A percentile compares a stretch with the other conserved stretches of the same genome.
These are phyloP conservation scores for Candida rishiriensis DNA, from an alignment of 805 yeast genomes.

Conservation along the genomic window DNA sequence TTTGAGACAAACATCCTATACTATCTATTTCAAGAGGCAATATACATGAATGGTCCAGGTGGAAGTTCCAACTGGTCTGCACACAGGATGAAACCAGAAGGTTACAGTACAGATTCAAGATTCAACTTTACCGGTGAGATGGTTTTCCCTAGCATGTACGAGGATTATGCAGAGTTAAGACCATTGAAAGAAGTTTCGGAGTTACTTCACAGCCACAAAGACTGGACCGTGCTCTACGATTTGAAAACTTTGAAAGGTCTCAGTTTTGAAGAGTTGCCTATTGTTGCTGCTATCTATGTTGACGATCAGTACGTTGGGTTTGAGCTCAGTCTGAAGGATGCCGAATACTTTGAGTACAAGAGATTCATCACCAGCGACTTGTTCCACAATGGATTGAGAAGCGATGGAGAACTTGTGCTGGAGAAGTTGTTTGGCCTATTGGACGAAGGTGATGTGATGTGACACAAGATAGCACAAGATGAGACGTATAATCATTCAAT, in stretches of 20 bases:
- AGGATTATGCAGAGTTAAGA: conserved; percentile 41
- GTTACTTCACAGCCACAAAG: conserved; percentile 28
- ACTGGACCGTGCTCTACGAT: conserved; percentile 25
- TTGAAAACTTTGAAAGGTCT: conserved; percentile 19
- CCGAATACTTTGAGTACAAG: conserved; percentile 27
- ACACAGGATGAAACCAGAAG: conserved; percentile 31
- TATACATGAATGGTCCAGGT: conserved; percentile 43
- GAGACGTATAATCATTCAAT: too few relatives aligned
- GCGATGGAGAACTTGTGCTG: conserved; percentile 36
- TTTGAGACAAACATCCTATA: conserved; percentile 54
- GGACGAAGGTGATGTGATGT: conserved; percentile 27
- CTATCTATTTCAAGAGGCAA: conserved; percentile 55
- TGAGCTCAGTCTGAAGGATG: conserved; percentile 27
- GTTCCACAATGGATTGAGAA: conserved; percentile 48
- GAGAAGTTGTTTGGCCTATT: conserved; percentile 36
- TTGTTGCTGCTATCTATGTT: conserved; percentile 47
- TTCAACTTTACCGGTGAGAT: conserved; percentile 42
- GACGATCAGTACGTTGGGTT: conserved; percentile 52
- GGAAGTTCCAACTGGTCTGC: conserved; percentile 46
- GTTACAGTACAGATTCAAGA: background rate
- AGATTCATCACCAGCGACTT: conserved; percentile 42
- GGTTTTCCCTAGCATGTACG: conserved; percentile 48
- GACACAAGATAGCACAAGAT: too few relatives aligned
- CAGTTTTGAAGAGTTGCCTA: conserved; percentile 26
- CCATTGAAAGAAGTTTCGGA: conserved; percentile 37